Conservation (phyloP, 2,329 filamentous ascomycete genomes). For the Apiospora phragmitis region DNA sequence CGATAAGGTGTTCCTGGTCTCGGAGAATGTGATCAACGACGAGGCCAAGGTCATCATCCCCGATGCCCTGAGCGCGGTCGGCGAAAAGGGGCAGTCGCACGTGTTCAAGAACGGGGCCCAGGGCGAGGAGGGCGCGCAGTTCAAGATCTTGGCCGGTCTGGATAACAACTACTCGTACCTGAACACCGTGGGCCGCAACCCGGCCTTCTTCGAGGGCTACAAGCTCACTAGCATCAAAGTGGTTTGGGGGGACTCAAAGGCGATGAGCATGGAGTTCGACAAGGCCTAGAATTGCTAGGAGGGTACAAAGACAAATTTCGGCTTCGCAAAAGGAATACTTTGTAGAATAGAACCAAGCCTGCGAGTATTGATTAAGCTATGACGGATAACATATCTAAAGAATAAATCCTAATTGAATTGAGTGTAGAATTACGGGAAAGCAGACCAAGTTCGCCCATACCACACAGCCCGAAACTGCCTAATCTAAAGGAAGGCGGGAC, state of each 20-base stretch:
- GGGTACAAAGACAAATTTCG: no score
- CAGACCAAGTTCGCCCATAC: no score
- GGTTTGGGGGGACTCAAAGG: not conserved
- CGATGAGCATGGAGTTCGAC: not conserved
- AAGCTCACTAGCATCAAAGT: not conserved
- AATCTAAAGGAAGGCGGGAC: no score
- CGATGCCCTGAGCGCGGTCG: not conserved
- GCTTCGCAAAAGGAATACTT: no score
- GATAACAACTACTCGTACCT: slow-evolving; percentile 3
- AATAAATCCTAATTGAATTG: no score
- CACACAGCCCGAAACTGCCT: no score
- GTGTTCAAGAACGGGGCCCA: not conserved
- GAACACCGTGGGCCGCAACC: not conserved
- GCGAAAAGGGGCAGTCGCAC: not conserved
- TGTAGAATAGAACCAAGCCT: no score
- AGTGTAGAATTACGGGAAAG: no score
- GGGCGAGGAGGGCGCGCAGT: not conserved
- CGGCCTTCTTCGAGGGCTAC: not conserved
- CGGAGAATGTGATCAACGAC: not conserved
- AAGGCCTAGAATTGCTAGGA: not conserved
- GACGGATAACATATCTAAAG: no score
- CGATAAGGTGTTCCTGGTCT: not conserved
- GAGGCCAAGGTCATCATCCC: not conserved
- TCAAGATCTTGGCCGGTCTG: not conserved
- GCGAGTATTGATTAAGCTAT: no score